Evolutionary conservation across 208 protist species (phyloP).

Genomic region (Kentomonas sorsogonicus): DNA sequence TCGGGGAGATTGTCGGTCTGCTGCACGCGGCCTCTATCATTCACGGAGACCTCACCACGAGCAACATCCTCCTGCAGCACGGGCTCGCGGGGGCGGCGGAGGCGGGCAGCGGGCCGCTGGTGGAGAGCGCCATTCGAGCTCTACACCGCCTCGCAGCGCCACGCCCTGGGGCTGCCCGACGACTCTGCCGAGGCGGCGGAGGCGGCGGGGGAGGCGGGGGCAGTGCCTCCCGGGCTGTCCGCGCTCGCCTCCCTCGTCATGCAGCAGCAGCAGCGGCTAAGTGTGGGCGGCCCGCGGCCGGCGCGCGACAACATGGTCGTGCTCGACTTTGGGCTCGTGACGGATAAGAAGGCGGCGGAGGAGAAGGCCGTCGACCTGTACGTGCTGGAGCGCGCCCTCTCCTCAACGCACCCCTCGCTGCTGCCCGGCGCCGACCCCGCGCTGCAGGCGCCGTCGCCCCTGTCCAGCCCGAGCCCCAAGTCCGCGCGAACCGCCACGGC

Average conservation of each 20-base stretch:
- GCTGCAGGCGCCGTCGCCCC: neutral
- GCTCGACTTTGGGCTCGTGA: constrained; percentile 97
- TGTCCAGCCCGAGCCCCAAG: neutral
- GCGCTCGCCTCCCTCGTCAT: no score
- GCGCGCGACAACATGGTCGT: constrained; percentile 56
- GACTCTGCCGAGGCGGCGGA: neutral
- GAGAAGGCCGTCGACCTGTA: constrained; percentile 98
- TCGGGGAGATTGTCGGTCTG: constrained; percentile 83
- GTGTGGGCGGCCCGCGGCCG: neutral
- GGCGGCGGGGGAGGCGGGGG: neutral
- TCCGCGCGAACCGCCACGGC: no score
- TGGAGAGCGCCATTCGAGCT: no score
- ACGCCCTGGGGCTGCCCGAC: neutral
- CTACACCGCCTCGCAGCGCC: neutral
- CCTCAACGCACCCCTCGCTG: constrained; percentile 90
- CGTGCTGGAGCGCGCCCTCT: constrained; percentile 96
- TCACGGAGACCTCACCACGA: constrained; percentile 98
- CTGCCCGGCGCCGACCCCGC: constrained; percentile 10
- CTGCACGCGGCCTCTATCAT: constrained; percentile 92
- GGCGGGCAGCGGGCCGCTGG: neutral
- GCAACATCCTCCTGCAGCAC: constrained; percentile 87
- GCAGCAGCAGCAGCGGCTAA: no score
- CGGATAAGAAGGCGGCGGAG: constrained; percentile 80
- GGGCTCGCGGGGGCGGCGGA: neutral
- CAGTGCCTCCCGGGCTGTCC: no score